Evolutionary conservation across 345 rosid species (phyloP).

Genomic region (Anastatica hierochuntica): DNA sequence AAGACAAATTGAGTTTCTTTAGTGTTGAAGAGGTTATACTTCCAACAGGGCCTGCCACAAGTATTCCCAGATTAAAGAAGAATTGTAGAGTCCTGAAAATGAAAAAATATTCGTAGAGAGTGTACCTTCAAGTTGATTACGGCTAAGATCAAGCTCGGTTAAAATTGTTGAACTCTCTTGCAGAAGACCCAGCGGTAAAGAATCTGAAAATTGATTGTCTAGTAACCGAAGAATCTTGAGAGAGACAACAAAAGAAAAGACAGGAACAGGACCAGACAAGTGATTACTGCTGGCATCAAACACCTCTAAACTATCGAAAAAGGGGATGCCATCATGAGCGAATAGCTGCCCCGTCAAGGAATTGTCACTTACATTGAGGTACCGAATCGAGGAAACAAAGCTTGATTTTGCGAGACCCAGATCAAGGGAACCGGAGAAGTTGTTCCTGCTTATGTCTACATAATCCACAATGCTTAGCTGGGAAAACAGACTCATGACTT

Average conservation of each 20-base stretch:
- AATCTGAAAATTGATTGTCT: constrained; percentile 56
- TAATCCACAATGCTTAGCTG: constrained; percentile 39
- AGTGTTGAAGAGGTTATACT: constrained; percentile 65
- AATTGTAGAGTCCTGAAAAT: neutral
- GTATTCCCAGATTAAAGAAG: neutral
- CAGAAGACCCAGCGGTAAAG: constrained; percentile 52
- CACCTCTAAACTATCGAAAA: constrained; percentile 76
- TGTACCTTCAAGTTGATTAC: constrained; percentile 70
- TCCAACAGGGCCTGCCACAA: constrained; percentile 62
- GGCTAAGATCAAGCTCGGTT: constrained; percentile 79
- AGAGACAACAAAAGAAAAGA: constrained; percentile 71
- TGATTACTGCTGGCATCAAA: constrained; percentile 77
- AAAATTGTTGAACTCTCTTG: constrained; percentile 70
- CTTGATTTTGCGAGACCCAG: constrained; percentile 47
- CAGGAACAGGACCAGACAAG: constrained; percentile 55
- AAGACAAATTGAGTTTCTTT: constrained; percentile 65
- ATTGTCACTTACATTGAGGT: constrained; percentile 58
- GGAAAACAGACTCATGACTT: constrained; percentile 50
- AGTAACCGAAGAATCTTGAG: constrained; percentile 62
- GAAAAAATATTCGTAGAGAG: neutral
- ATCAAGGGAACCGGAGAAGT: constrained; percentile 69
- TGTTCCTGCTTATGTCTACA: constrained; percentile 62
- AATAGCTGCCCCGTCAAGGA: constrained; percentile 53
- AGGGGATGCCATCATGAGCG: constrained; percentile 71
- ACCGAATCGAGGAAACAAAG: constrained; percentile 55